Percentiles rank a stretch among this genome's conserved stretches.
Conservation (phyloP, 768 basidiomycete genomes). For the Mycena indigotica region DNA sequence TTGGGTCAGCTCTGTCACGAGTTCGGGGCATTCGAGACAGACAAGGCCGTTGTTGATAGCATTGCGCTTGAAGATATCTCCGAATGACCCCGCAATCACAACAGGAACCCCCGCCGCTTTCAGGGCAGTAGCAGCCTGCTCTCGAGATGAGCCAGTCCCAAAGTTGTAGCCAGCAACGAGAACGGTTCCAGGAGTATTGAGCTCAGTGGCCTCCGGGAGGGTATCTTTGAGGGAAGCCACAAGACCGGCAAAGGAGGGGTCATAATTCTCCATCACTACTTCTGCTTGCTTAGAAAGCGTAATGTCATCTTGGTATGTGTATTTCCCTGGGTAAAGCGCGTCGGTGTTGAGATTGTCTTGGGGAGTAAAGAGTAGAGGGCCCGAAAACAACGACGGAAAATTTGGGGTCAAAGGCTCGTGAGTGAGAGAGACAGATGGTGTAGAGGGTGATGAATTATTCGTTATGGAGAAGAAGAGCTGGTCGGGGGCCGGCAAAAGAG, state of each 20-base stretch:
- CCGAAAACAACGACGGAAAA: slow-evolving; percentile 83
- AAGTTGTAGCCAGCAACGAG: slow-evolving; percentile 97
- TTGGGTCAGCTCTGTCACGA: slow-evolving; percentile 81
- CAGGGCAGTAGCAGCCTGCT: slow-evolving; percentile 97
- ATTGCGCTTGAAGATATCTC: slow-evolving; percentile 99
- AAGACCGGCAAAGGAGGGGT: slow-evolving; percentile 77
- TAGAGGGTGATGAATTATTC: slow-evolving; percentile 28
- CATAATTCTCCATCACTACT: slow-evolving; percentile 99
- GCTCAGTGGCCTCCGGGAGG: slow-evolving; percentile 23
- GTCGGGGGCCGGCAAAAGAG: slow-evolving; percentile 48
- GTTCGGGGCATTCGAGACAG: slow-evolving; percentile 88
- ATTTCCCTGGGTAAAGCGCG: slow-evolving; percentile 98
- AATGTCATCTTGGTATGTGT: slow-evolving; percentile 99
- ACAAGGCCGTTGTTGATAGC: slow-evolving; percentile 98
- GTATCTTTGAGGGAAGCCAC: slow-evolving; percentile 54
- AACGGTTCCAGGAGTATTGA: slow-evolving; percentile 63
- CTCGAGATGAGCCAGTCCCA: slow-evolving; percentile 96
- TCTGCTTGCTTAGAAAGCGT: slow-evolving; percentile 92
- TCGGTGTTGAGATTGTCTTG: slow-evolving; percentile 99
- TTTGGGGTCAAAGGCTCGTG: slow-evolving; percentile 73
- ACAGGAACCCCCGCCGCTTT: slow-evolving; percentile 91
- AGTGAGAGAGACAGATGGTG: slow-evolving; percentile 33
- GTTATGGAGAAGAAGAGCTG: slow-evolving; percentile 63
- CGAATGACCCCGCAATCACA: slow-evolving; percentile 97
- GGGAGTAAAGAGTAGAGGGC: slow-evolving; percentile 87